phyloP scores from a whole-genome alignment of 2,329 filamentous ascomycete genomes.

The Parascedosporium putredinis region DNA sequence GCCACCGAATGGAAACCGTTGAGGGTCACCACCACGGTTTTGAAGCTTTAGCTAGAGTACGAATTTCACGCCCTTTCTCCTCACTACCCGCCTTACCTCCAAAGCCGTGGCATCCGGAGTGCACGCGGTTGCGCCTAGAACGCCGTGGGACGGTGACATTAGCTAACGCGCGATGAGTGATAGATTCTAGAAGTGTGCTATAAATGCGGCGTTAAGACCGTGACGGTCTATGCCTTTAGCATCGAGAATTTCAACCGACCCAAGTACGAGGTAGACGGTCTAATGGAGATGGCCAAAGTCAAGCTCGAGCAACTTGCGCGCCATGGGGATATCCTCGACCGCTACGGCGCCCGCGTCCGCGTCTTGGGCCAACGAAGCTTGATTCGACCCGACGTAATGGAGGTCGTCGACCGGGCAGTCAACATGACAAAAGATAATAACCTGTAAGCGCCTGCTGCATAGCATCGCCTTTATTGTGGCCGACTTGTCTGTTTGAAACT shows the following conservation, averaged over 20 bases:
- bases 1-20: slow-evolving; percentile 87
- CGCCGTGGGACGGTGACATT: too few relatives aligned
- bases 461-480: too few relatives aligned
- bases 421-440: slow-evolving; percentile 81
- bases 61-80: too few relatives aligned
- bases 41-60: slow-evolving; percentile 78
- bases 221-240: slow-evolving; percentile 96
- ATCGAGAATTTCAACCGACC: slow-evolving; percentile 98
- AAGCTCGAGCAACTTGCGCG: slow-evolving; percentile 87
- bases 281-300: slow-evolving; percentile 96
- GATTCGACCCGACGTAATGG: slow-evolving; percentile 76
- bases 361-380: slow-evolving; percentile 77
- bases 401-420: slow-evolving; percentile 77
- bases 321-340: slow-evolving; percentile 85
- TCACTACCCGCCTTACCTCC: neutral
- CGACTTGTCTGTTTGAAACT: too few relatives aligned
- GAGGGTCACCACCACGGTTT: slow-evolving; percentile 95
- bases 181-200: slow-evolving; percentile 96
- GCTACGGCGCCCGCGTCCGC: slow-evolving; percentile 79
- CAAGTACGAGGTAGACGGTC: slow-evolving; percentile 88
- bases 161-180: slow-evolving; percentile 13
- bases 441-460: too few relatives aligned
- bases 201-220: slow-evolving; percentile 90
- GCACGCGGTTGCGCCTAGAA: too few relatives aligned
- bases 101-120: too few relatives aligned